Percentiles rank a stretch among this genome's conserved stretches.
Evolutionary conservation across 1,139 yeast genomes (phyloP).

Genomic region (Candida mesenterica): DNA sequence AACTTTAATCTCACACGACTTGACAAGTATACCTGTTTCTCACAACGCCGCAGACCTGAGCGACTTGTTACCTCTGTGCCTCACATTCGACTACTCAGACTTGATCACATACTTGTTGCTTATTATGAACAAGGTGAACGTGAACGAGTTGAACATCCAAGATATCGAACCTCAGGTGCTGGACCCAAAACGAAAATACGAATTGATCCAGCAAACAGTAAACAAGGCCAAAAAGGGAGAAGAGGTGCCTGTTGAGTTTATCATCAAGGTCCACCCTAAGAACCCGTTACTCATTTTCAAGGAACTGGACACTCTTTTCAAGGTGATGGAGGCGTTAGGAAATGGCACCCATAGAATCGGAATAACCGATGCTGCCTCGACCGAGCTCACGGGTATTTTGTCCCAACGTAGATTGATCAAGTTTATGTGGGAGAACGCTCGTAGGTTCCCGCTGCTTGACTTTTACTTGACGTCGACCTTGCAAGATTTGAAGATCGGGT

Average conservation of each 20-base stretch:
- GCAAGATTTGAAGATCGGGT: conserved; percentile 67
- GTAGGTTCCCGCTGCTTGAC: conserved; percentile 80
- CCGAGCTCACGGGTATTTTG: conserved; percentile 65
- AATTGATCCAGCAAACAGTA: conserved; percentile 30
- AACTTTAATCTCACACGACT: conserved; percentile 62
- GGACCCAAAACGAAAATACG: conserved; percentile 23
- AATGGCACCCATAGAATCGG: conserved; percentile 93
- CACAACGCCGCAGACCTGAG: conserved; percentile 36
- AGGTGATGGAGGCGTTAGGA: conserved; percentile 82
- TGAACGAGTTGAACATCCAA: conserved; percentile 34
- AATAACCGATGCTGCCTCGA: conserved; percentile 53
- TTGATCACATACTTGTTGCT: conserved; percentile 78
- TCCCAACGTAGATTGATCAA: conserved; percentile 84
- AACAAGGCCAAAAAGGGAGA: conserved; percentile 60
- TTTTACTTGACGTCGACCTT: conserved; percentile 65
- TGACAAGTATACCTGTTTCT: conserved; percentile 83
- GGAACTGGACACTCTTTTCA: conserved; percentile 63
- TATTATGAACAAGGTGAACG: conserved; percentile 63
- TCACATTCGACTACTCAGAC: conserved; percentile 90
- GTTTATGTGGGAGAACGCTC: conserved; percentile 88
- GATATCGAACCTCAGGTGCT: conserved; percentile 19
- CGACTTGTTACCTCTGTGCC: conserved; percentile 54
- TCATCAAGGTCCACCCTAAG: conserved; percentile 75
- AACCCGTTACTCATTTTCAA: conserved; percentile 80
- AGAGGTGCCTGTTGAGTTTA: conserved; percentile 79